Base-by-base conservation (phyloP, 352 stramenopile species). In the Elongisporangium undulatum region DNA sequence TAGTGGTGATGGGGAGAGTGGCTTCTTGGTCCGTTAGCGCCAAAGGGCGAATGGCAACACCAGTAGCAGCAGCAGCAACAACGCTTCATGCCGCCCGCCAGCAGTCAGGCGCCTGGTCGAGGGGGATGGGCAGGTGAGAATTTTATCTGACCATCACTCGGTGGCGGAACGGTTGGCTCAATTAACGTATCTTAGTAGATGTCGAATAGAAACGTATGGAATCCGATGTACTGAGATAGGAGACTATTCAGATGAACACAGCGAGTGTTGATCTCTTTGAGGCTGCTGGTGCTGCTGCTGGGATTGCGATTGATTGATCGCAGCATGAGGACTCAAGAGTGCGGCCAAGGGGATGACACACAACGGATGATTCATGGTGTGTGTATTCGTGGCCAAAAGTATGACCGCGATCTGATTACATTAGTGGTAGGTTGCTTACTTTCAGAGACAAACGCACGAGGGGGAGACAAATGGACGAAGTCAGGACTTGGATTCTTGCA, bases 101-200 rank as follows among this genome's bases (percentile, higher is more conserved):
- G 53, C 3, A 61, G 16, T 3, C 53, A n/a, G 39, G 3, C 66
- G 56, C 15, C 29, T 69, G 64, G 24, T 61, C 59, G 48, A 74
- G 55, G 29, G 29, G 29, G 29, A 41, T 41, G 29, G 29, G 29
- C 26, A 34, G 5, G 1, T 4, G 29, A 41, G 29, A 41, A 41
- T 41, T 41, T 41, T 41, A 41, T 41, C 29, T 9, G 29, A 41
- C 29, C 29, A 41, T 41, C 29, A 41, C 29, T 41, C 29, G 9
- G 29, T 15, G 5, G 29, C 24, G 24, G 24, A 34, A 34, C 24
- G 24, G 24, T 34, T 41, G 5, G 29, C 9, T 1, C 1, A 41
- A 41, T 41, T 41, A 4, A 77, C 50, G 50, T 74, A 77, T 38
- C 62, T 64, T 12, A 74, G 53, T 20, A 76, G 55, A 2, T 74